Evolutionary conservation across 176 grass and related monocot genomes (phyloP).

Genomic region (Oropetium thomaeum): DNA sequence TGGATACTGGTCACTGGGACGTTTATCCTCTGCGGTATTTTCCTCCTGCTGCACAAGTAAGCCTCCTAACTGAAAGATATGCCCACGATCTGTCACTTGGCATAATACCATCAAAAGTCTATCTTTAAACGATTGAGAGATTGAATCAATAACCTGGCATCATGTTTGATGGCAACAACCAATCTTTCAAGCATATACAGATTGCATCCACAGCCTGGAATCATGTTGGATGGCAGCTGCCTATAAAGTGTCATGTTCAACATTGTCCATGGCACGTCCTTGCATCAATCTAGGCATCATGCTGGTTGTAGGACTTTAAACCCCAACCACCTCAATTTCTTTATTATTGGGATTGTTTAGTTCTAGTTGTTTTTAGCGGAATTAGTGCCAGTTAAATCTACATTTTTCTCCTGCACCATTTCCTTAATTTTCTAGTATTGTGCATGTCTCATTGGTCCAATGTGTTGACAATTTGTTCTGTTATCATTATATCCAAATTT

Average conservation of each 20-base stretch:
- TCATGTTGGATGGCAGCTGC: background rate
- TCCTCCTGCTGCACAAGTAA: conserved; percentile 95
- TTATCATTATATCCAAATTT: background rate
- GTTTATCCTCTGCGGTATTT: conserved; percentile 86
- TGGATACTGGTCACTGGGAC: conserved; percentile 95
- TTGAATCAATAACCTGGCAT: background rate
- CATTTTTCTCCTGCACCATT: background rate
- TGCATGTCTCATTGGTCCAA: background rate
- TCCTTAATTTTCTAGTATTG: background rate
- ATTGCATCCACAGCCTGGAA: background rate
- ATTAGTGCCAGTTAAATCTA: background rate
- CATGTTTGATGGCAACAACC: background rate
- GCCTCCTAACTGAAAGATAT: conserved; percentile 23
- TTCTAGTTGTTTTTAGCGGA: too few species aligned
- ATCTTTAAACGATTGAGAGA: background rate
- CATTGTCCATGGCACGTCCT: background rate
- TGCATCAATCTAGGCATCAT: background rate
- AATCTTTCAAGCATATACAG: too few species aligned
- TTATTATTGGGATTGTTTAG: background rate
- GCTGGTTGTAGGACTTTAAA: conserved; percentile 7
- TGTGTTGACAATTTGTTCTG: background rate
- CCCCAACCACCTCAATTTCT: background rate
- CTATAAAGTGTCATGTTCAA: conserved; percentile 12
- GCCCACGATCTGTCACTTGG: background rate
- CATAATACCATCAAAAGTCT: background rate